Evolutionary conservation across 148 eudicot species (phyloP), one percentile per base, ranked within the genome.

Genomic region (Rheum nobile): DNA sequence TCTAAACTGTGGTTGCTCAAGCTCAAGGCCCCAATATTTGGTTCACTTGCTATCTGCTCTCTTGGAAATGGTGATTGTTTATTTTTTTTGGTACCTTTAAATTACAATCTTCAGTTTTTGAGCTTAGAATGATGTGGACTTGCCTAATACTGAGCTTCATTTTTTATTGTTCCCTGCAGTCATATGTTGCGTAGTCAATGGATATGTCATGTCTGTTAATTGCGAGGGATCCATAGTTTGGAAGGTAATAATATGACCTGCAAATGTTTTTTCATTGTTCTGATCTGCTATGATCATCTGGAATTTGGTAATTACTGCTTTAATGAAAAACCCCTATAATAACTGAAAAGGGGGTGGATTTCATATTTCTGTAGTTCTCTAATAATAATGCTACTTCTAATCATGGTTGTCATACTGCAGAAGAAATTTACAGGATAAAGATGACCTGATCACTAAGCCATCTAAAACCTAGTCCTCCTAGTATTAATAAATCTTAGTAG

Each of bases 21-120:
- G 37, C 73, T 94, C 75, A 83, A 81, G 79, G 87, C 90, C 68
- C 98, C 98, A 24, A 73, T 91, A 65, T 94, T 94, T 73, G 98
- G 88, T 34, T 94, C 97, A 72, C 89, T 91, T 75, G 83, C 88
- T 29, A 46, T 90, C 75, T 72, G 61, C 21, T 67, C 54, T 21
- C 63, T 55, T 55, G 63, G 38, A 29, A 63, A 63, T 63, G 70
- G 70, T 65, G 22, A 65, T 65, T 6, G 10, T n/a, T 65, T 31
- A 9, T 29, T 61, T 19, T 13, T 3, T 31, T 6, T 32, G 10
- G 8, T 31, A 65, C 5, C 41, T 57, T 0, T 11, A 22, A 21
- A 22, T 4, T 28, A 32, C 22, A 14, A 31, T 65, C 41, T 32
- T 34, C 21, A 16, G 39, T 17, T 34, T 16, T 31, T 32, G 21